Conservation (phyloP, 116 monocot genomes). For the Posidonia oceanica region DNA sequence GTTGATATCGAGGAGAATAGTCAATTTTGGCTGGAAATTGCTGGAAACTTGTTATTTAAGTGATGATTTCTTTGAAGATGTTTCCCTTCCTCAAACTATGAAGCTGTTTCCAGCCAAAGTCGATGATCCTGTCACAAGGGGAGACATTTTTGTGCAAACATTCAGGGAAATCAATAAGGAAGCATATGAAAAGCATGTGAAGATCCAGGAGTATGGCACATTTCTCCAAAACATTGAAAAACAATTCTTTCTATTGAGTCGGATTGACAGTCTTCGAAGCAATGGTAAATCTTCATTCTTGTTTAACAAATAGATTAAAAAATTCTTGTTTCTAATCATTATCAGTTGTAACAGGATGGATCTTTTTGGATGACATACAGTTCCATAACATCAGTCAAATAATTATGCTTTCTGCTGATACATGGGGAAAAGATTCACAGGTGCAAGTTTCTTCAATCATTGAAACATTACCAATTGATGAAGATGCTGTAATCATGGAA, state of each 20-base stretch:
- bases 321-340: neutral
- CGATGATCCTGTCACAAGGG: constrained; percentile 82
- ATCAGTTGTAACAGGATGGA: constrained; percentile 50
- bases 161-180: constrained; percentile 53
- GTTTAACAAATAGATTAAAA: neutral
- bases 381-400: constrained; percentile 46
- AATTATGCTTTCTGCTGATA: constrained; percentile 14
- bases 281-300: constrained; percentile 31
- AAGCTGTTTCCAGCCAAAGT: constrained; percentile 76
- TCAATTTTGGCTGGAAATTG: constrained; percentile 77
- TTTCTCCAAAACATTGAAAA: constrained; percentile 76
- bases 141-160: constrained; percentile 77
- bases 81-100: constrained; percentile 14
- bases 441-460: constrained; percentile 18
- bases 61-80: constrained; percentile 24
- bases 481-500: constrained; percentile 61
- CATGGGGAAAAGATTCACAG: constrained; percentile 10
- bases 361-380: constrained; percentile 70
- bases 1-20: constrained; percentile 53
- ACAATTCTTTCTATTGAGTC: constrained; percentile 36
- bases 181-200: constrained; percentile 9
- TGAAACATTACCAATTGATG: constrained; percentile 26
- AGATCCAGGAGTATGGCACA: constrained; percentile 16
- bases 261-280: constrained; percentile 38
- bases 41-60: constrained; percentile 71